These are phyloP conservation scores for Dorcoceras hygrometricum DNA, from an alignment of 257 asterid species.

Conservation along the genomic window DNA sequence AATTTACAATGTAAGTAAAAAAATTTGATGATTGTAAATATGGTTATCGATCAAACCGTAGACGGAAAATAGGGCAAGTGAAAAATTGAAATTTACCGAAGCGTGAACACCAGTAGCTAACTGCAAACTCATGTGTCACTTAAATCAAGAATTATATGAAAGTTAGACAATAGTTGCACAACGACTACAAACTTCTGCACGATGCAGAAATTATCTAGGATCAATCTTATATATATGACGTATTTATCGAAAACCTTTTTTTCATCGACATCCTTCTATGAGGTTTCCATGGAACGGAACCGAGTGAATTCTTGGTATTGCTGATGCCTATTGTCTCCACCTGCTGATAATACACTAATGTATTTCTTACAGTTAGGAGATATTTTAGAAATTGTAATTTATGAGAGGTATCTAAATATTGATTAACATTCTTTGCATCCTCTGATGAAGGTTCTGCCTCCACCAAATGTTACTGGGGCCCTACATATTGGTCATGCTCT, in stretches of 20 bases:
- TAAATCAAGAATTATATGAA: not conserved
- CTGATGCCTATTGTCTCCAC: not conserved
- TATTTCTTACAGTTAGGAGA: not conserved
- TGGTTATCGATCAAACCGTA: too few species aligned
- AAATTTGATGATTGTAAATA: too few species aligned
- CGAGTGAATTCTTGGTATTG: not conserved
- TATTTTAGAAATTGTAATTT: too few species aligned
- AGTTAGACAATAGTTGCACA: not conserved
- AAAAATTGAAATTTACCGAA: too few species aligned
- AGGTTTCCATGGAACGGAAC: not conserved
- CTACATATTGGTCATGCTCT: conserved; percentile 97
- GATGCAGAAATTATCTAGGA: too few species aligned
- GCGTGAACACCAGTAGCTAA: too few species aligned
- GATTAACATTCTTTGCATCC: conserved; percentile 15
- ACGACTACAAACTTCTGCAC: not conserved
- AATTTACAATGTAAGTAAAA: too few species aligned
- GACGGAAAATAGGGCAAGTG: too few species aligned
- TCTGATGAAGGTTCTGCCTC: conserved; percentile 75
- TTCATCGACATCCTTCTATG: not conserved
- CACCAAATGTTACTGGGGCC: conserved; percentile 97
- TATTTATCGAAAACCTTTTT: not conserved
- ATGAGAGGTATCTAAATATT: not conserved
- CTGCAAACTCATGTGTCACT: not conserved
- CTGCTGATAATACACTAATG: not conserved
- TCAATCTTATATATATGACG: too few species aligned